Base-by-base conservation (phyloP, 345 rosid genomes). In the Firmiana major region DNA sequence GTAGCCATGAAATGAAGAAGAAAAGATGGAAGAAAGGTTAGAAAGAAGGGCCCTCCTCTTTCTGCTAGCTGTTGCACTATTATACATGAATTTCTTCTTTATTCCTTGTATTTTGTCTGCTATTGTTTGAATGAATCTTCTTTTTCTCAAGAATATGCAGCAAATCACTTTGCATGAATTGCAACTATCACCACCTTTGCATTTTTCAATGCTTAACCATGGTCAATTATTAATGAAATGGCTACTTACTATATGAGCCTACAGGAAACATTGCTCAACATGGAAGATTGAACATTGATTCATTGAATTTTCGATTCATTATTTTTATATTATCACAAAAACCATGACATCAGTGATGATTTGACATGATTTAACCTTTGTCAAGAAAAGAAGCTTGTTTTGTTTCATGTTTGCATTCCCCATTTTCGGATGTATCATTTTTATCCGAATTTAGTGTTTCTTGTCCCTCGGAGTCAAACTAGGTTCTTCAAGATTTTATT, bases 71-170 rank as follows among this genome's bases (percentile, higher is more conserved):
- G 70, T 40, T 4, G 49, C 49, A 65, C 42, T 21, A 49, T 12
- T 9, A 38, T 24, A 17, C 69, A 42, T 36, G 77, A 70, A 78
- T 75, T 66, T 72, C 72, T 78, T 75, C 80, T 82, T 80, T 80
- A 79, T 77, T 79, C 76, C 60, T 48, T 45, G 7, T 40, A 9
- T 45, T 70, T 77, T 84, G 83, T 81, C 81, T 51, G 42, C 34
- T 28, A 19, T 49, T 17, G 42, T 31, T 51, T 17, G 45, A 43
- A 48, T 28, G 8, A 71, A 49, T 24, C 40, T 65, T 65, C 12
- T 63, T 57, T 26, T 59, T 60, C 15, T 3, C 17, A 15, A 2
- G 54, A 28, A 62, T 62, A 31, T 31, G 66, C n/a, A 60, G 38
- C 40, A 26, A 28, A 1, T 28, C 19, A 6, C 38, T 31, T 62